phyloP scores from a whole-genome alignment of 805 yeast genomes.

The Kluyveromyces starmeri region DNA sequence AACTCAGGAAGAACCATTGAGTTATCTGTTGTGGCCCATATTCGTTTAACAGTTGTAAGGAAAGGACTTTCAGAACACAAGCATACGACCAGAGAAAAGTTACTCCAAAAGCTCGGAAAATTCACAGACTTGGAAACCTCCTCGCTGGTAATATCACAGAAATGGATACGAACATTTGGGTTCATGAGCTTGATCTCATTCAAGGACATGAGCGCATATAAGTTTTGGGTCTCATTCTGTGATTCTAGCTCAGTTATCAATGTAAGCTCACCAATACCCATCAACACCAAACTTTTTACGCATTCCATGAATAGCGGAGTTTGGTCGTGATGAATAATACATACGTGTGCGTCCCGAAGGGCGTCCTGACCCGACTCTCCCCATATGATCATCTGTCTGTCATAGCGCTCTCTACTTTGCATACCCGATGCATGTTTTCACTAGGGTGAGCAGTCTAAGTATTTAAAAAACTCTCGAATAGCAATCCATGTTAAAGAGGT shows the following conservation, averaged over 20 bases:
- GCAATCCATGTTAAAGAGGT: too few relatives aligned
- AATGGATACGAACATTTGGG: not conserved
- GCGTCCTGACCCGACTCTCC: slow-evolving; percentile 62
- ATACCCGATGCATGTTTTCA: too few relatives aligned
- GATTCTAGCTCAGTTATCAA: too few relatives aligned
- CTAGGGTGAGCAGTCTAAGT: too few relatives aligned
- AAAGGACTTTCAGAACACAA: slow-evolving; percentile 24
- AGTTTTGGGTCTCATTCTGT: too few relatives aligned
- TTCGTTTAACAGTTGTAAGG: slow-evolving; percentile 16
- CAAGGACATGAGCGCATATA: too few relatives aligned
- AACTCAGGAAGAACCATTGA: too few relatives aligned
- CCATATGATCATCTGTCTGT: slow-evolving; percentile 87
- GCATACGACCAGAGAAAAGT: slow-evolving; percentile 43
- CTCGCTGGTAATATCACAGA: not conserved
- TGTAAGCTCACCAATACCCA: slow-evolving; percentile 2
- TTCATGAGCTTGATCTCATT: slow-evolving; percentile 7
- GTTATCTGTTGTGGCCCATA: slow-evolving; percentile 62
- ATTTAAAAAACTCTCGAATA: too few relatives aligned
- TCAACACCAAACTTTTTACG: slow-evolving; percentile 1
- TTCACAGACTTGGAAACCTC: not conserved
- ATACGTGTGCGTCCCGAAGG: slow-evolving; percentile 48
- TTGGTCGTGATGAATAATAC: slow-evolving; percentile 34
- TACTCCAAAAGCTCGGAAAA: slow-evolving; percentile 42
- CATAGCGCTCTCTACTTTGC: slow-evolving; percentile 69
- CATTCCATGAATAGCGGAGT: not conserved